Conservation (phyloP, 306 rosid species). For the Dryas alaskensis region DNA sequence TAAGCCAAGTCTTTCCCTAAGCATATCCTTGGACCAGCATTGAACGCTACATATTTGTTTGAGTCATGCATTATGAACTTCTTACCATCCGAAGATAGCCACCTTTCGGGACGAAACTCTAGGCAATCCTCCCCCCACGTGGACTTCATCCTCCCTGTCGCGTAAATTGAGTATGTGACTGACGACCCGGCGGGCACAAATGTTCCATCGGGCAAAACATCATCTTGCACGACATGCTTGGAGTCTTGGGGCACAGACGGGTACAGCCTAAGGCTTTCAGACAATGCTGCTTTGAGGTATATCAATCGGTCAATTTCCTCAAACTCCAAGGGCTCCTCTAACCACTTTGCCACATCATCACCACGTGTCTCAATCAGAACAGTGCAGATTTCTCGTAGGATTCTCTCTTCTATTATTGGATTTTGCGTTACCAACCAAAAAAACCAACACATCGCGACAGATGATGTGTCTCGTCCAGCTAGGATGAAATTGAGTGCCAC, state of each 20-base stretch:
- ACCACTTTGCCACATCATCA: constrained; percentile 37
- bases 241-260: constrained; percentile 94
- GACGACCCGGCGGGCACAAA: constrained; percentile 85
- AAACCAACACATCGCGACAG: constrained; percentile 76
- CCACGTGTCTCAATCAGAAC: constrained; percentile 76
- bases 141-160: constrained; percentile 68
- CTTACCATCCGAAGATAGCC: constrained; percentile 64
- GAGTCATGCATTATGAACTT: constrained; percentile 59
- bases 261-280: constrained; percentile 75
- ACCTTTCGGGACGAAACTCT: constrained; percentile 77
- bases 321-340: constrained; percentile 61
- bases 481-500: constrained; percentile 92
- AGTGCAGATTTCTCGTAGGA: constrained; percentile 53
- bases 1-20: constrained; percentile 88
- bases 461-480: constrained; percentile 97
- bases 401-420: constrained; percentile 58
- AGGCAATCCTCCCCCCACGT: constrained; percentile 90
- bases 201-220: constrained; percentile 72
- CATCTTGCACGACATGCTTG: constrained; percentile 69
- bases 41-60: constrained; percentile 80
- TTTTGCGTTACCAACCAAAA: constrained; percentile 71
- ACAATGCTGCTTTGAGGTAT: constrained; percentile 70
- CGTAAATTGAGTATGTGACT: constrained; percentile 74
- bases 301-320: constrained; percentile 78
- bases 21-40: constrained; percentile 95